Conservation (phyloP, 1,139 yeast genomes). For the Geotrichum aggregatum region DNA sequence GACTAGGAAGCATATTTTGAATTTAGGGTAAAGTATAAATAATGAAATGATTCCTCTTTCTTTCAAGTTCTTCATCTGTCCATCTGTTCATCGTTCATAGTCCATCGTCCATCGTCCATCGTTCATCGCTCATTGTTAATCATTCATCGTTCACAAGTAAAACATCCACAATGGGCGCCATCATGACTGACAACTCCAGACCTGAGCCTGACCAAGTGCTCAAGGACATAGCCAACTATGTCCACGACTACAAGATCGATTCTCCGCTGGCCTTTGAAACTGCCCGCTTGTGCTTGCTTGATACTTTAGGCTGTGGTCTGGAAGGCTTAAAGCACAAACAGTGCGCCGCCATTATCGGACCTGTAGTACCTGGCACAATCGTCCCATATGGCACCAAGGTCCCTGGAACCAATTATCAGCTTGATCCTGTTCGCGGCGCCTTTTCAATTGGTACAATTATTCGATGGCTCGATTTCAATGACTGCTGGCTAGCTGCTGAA, state of each 20-base stretch:
- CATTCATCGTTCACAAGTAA: not conserved
- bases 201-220: constrained; percentile 51
- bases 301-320: constrained; percentile 58
- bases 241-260: constrained; percentile 46
- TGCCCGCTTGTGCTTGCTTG: constrained; percentile 52
- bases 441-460: constrained; percentile 54
- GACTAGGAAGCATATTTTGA: too few species aligned
- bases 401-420: constrained; percentile 48
- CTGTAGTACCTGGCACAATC: constrained; percentile 52
- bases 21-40: too few species aligned
- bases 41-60: not conserved
- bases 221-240: constrained; percentile 49
- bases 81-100: too few species aligned
- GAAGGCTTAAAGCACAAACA: constrained; percentile 54
- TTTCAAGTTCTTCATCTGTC: not conserved
- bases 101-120: not conserved
- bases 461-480: constrained; percentile 59
- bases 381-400: constrained; percentile 54
- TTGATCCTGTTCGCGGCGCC: constrained; percentile 57
- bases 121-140: too few species aligned
- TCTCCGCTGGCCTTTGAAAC: constrained; percentile 50
- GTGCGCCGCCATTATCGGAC: constrained; percentile 48
- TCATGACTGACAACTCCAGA: constrained; percentile 45
- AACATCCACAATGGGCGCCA: constrained; percentile 22
- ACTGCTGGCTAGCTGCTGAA: constrained; percentile 62